A percentile compares a stretch with the other conserved stretches of the same genome.
Evolutionary conservation across 352 stramenopile species (phyloP).

Genomic region (Pilasporangium apinafurcum): DNA sequence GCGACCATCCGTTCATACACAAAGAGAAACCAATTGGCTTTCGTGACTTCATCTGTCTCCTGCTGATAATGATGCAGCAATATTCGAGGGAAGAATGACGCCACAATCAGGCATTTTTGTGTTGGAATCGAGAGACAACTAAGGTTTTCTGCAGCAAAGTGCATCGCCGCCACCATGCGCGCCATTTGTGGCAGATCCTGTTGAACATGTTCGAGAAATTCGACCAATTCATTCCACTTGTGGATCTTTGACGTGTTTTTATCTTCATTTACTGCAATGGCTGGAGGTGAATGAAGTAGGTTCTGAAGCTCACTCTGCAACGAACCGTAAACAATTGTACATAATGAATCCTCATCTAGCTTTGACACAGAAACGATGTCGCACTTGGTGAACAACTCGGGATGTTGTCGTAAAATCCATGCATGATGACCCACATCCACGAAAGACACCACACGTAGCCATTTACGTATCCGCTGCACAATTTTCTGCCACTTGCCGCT

Average conservation of each 20-base stretch:
- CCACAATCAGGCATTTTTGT: too few species aligned
- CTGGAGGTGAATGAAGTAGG: constrained; percentile 3
- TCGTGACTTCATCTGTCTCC: constrained; percentile 3
- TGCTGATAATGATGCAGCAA: constrained; percentile 9
- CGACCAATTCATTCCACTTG: constrained; percentile 6
- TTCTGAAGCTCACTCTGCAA: constrained; percentile 37
- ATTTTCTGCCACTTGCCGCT: constrained; percentile 68
- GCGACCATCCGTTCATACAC: constrained; percentile 22
- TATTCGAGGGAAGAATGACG: constrained; percentile 13
- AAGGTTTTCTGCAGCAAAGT: constrained; percentile 3
- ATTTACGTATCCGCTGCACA: constrained; percentile 40
- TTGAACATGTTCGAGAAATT: constrained; percentile 15
- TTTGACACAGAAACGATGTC: constrained; percentile 18
- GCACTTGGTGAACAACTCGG: constrained; percentile 27
- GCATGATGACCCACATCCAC: constrained; percentile 19
- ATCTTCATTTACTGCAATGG: neutral
- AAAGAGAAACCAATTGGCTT: constrained; percentile 13
- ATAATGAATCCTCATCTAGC: constrained; percentile 16
- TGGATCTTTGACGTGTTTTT: neutral
- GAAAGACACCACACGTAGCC: constrained; percentile 38
- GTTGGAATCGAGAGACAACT: neutral
- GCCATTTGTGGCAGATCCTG: constrained; percentile 12
- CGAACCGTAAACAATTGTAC: constrained; percentile 29
- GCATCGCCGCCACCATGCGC: constrained; percentile 15
- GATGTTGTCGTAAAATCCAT: constrained; percentile 1